These are phyloP conservation scores for Yarrowia sp. DNA, from an alignment of 805 yeast genomes.

Conservation along the genomic window DNA sequence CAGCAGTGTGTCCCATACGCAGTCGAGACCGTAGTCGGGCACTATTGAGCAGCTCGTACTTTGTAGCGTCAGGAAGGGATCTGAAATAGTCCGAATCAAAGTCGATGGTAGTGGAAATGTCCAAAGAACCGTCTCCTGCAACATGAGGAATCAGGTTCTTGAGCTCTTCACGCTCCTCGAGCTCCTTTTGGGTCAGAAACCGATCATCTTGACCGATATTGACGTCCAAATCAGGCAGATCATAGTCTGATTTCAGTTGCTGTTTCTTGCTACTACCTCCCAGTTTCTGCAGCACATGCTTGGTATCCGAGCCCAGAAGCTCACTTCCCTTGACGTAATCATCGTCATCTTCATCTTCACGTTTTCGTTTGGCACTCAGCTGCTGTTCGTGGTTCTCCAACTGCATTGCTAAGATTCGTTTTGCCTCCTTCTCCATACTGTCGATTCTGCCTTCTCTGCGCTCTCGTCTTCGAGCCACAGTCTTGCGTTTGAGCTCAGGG, in stretches of 20 bases:
- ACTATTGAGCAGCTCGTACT: slow-evolving; percentile 85
- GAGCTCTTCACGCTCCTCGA: slow-evolving; percentile 56
- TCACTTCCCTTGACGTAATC: slow-evolving; percentile 9
- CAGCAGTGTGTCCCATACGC: slow-evolving; percentile 93
- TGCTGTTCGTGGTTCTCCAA: slow-evolving; percentile 6
- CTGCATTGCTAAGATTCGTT: slow-evolving; percentile 77
- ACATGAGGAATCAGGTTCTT: slow-evolving; percentile 45
- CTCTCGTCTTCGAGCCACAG: slow-evolving; percentile 75
- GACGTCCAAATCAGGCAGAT: slow-evolving; percentile 54
- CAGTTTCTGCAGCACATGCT: background rate
- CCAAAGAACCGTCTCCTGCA: slow-evolving; percentile 21
- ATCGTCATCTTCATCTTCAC: background rate
- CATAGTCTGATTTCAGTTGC: slow-evolving; percentile 43
- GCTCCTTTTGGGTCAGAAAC: slow-evolving; percentile 74
- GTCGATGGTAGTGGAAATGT: slow-evolving; percentile 59
- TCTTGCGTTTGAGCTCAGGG: slow-evolving; percentile 78
- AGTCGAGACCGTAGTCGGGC: slow-evolving; percentile 83
- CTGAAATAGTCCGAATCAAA: slow-evolving; percentile 82
- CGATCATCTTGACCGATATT: slow-evolving; percentile 68
- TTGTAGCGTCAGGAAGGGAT: slow-evolving; percentile 80
- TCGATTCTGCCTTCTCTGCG: slow-evolving; percentile 76
- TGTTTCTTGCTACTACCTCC: background rate
- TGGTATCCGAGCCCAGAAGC: background rate
- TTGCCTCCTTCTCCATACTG: slow-evolving; percentile 76
- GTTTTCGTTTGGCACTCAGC: background rate